Conservation (phyloP, 192 early-diverging fungal genomes). For the Umbelopsis vinacea region DNA sequence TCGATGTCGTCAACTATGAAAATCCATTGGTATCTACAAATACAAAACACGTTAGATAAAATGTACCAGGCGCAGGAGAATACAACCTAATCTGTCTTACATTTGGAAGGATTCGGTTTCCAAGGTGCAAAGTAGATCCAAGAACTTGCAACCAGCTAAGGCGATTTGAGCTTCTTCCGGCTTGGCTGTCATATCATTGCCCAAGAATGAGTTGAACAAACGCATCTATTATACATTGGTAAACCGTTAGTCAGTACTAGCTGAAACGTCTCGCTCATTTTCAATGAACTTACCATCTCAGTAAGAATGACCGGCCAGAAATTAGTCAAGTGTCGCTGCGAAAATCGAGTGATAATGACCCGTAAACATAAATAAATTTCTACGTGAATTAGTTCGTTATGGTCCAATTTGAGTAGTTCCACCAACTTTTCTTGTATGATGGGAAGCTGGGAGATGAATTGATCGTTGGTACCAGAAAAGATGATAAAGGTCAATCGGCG, state of each 20-base stretch:
- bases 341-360: constrained; percentile 78
- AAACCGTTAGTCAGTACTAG: constrained; percentile 10
- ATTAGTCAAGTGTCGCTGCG: constrained; percentile 81
- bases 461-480: constrained; percentile 72
- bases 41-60: not conserved
- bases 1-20: constrained; percentile 89
- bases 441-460: constrained; percentile 80
- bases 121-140: constrained; percentile 82
- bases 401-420: constrained; percentile 77
- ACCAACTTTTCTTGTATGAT: constrained; percentile 87
- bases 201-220: constrained; percentile 65
- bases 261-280: no score
- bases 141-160: constrained; percentile 85
- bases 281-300: constrained; percentile 66
- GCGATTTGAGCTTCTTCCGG: constrained; percentile 73
- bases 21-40: constrained; percentile 87
- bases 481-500: constrained; percentile 83
- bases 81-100: constrained; percentile 44
- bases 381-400: constrained; percentile 71
- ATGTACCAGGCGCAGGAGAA: not conserved
- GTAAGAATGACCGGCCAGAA: constrained; percentile 93
- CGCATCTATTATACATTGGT: constrained; percentile 51
- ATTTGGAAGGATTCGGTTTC: constrained; percentile 85
- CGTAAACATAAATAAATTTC: constrained; percentile 88
- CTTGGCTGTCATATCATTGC: constrained; percentile 49